Evolutionary conservation across 257 asterid genomes (phyloP).

Genomic region (Solanum appendiculatum): DNA sequence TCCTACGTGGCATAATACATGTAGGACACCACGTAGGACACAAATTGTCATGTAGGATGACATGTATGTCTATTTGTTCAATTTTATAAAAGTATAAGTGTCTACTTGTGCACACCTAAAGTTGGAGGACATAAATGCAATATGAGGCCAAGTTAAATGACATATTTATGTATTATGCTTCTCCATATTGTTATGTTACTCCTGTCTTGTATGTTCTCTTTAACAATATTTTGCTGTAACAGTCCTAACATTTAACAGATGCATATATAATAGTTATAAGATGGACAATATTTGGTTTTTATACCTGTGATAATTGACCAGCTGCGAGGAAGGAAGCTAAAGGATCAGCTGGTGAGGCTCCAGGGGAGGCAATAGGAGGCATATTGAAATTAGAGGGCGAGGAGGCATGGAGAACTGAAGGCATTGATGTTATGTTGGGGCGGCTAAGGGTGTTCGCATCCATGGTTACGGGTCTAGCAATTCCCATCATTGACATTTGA

Average conservation of each 20-base stretch:
- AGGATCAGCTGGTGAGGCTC: slow-evolving; percentile 23
- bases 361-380: slow-evolving; percentile 18
- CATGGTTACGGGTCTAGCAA: slow-evolving; percentile 35
- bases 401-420: slow-evolving; percentile 4
- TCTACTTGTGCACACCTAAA: too few relatives aligned
- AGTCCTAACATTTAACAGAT: not conserved
- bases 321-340: slow-evolving; percentile 30
- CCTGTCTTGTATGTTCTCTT: not conserved
- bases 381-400: slow-evolving; percentile 12
- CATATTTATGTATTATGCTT: too few relatives aligned
- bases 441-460: slow-evolving; percentile 35
- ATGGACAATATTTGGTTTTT: not conserved
- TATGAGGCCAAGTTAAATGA: too few relatives aligned
- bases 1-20: too few relatives aligned
- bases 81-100: too few relatives aligned
- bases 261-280: not conserved
- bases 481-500: slow-evolving; percentile 63
- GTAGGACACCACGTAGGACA: too few relatives aligned
- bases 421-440: slow-evolving; percentile 19
- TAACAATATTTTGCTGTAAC: not conserved
- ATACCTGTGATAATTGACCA: slow-evolving; percentile 46
- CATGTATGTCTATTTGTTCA: too few relatives aligned
- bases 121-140: too few relatives aligned
- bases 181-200: not conserved
- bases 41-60: too few relatives aligned